These are phyloP conservation scores for Lasiodiplodia sp. DNA, from an alignment of 2,329 filamentous ascomycete genomes.

Conservation along the genomic window DNA sequence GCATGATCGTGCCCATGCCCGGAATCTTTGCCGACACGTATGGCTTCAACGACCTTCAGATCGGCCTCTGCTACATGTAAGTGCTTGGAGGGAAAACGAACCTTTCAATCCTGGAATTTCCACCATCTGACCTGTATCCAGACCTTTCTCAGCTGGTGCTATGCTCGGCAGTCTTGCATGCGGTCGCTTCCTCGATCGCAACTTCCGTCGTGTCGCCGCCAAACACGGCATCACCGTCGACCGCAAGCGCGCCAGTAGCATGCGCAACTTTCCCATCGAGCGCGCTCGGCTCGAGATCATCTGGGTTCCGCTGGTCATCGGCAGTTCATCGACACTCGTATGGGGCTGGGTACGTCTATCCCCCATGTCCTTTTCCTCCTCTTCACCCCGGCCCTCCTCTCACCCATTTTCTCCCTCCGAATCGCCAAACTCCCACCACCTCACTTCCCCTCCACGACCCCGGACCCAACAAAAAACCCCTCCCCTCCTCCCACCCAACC, in stretches of 20 bases:
- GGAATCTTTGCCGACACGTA: conserved; percentile 54
- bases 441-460: too few species aligned
- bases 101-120: conserved; percentile 36
- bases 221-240: conserved; percentile 68
- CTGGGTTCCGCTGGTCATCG: conserved; percentile 45
- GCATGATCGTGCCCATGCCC: conserved; percentile 49
- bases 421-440: too few species aligned
- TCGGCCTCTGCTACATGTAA: conserved; percentile 45
- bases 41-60: conserved; percentile 52
- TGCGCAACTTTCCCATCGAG: conserved; percentile 62
- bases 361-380: not conserved
- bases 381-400: not conserved
- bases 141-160: conserved; percentile 44
- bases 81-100: conserved; percentile 33
- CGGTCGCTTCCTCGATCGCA: conserved; percentile 71
- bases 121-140: conserved; percentile 11
- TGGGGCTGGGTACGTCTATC: conserved; percentile 52
- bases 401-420: not conserved
- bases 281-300: conserved; percentile 51
- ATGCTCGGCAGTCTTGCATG: conserved; percentile 46
- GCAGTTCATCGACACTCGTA: conserved; percentile 43
- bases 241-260: conserved; percentile 62
- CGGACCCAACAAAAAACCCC: too few species aligned
- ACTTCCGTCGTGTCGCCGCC: conserved; percentile 73
- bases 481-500: too few species aligned